Conservation (phyloP, 805 yeast species). For the Sugiyamaella lignohabitans region DNA sequence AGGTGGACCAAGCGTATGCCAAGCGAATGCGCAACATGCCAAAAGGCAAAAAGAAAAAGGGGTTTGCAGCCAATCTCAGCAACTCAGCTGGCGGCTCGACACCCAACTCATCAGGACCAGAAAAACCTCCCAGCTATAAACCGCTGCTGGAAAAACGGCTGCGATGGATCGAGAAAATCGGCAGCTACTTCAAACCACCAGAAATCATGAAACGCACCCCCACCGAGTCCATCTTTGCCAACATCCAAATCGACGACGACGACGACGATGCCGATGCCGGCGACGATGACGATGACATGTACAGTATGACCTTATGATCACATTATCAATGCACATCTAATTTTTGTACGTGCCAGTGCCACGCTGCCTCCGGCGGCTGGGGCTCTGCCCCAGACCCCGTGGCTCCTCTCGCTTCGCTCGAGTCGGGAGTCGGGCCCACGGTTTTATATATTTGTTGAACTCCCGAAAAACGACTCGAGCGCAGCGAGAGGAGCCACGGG, state of each 20-base stretch:
- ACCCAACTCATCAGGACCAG: conserved; percentile 13
- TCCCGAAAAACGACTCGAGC: too few species aligned
- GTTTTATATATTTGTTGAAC: too few species aligned
- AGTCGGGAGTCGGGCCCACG: too few species aligned
- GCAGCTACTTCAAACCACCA: conserved; percentile 66
- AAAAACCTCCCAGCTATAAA: conserved; percentile 20
- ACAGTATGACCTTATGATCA: conserved; percentile 6
- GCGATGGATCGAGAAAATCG: conserved; percentile 86
- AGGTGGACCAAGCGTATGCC: conserved; percentile 88
- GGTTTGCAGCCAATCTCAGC: neutral
- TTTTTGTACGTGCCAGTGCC: neutral
- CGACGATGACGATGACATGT: conserved; percentile 25
- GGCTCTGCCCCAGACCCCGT: neutral
- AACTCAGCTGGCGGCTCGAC: neutral
- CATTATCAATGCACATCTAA: neutral
- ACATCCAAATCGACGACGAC: conserved; percentile 38
- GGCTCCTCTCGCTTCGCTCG: neutral
- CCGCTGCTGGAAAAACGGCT: conserved; percentile 57
- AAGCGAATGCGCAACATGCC: conserved; percentile 73
- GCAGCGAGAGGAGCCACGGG: neutral
- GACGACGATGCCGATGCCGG: conserved; percentile 31
- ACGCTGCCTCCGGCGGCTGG: neutral
- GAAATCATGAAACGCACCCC: conserved; percentile 77
- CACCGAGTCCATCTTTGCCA: conserved; percentile 48
- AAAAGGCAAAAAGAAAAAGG: conserved; percentile 50